Percentiles rank a stretch among this genome's conserved stretches.
These are phyloP conservation scores for Rhynchospora pubera DNA, from an alignment of 176 grass and related monocot species.

Conservation along the genomic window DNA sequence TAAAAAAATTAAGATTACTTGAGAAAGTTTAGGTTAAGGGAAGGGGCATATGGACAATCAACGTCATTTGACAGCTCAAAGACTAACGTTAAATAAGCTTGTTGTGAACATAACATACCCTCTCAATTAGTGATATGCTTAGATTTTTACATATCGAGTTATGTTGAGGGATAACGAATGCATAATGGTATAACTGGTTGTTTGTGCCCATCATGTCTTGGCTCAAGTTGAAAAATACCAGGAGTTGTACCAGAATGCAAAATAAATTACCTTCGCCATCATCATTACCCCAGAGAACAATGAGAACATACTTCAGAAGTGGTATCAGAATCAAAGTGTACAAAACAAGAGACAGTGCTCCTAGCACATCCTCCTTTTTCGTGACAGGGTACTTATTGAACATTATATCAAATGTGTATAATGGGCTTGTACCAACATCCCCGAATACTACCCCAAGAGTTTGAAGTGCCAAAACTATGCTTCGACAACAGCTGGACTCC, in stretches of 20 bases:
- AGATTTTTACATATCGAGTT: not conserved
- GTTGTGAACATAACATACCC: constrained; percentile 1
- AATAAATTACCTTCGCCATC: constrained; percentile 81
- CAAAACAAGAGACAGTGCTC: constrained; percentile 94
- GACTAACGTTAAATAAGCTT: not conserved
- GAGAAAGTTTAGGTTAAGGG: not conserved
- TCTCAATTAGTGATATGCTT: not conserved
- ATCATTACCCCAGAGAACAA: constrained; percentile 95
- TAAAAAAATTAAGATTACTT: not conserved
- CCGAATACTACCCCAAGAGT: constrained; percentile 95
- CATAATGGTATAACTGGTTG: not conserved
- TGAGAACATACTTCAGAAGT: constrained; percentile 79
- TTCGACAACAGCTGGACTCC: constrained; percentile 70
- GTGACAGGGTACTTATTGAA: constrained; percentile 88
- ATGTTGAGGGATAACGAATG: not conserved
- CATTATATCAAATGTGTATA: constrained; percentile 99
- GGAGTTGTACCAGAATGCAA: constrained; percentile 1
- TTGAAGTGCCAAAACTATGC: constrained; percentile 80
- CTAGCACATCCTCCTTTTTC: constrained; percentile 86
- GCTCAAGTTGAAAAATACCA: not conserved
- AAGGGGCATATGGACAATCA: not conserved
- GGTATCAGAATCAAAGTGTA: constrained; percentile 95
- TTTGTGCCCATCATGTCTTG: not conserved
- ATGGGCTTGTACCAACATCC: constrained; percentile 91
- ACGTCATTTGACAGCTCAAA: not conserved